phyloP scores from a whole-genome alignment of 2,329 filamentous ascomycete genomes.

The Tolypocladium tundrense region DNA sequence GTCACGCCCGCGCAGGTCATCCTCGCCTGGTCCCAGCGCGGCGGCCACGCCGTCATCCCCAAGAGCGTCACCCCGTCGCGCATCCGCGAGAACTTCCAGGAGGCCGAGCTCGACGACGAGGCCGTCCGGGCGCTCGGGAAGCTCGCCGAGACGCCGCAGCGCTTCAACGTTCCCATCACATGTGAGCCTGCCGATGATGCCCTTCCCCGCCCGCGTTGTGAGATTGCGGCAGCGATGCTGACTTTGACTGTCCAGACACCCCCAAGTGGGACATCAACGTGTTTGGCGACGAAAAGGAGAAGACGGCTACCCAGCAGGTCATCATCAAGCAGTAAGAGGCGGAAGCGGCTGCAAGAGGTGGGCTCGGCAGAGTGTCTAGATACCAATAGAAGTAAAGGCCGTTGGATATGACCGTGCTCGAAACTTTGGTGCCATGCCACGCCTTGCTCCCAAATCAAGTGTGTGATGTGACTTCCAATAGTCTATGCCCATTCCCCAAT shows the following conservation, averaged over 20 bases:
- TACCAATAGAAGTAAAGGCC: not conserved
- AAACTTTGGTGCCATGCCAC: too few species aligned
- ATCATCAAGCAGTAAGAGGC: constrained; percentile 17
- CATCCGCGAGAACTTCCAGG: constrained; percentile 60
- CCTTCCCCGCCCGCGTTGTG: not conserved
- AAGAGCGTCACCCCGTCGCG: constrained; percentile 60
- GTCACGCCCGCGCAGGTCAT: constrained; percentile 33
- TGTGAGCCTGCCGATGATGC: constrained; percentile 20
- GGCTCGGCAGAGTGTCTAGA: not conserved
- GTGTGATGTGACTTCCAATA: not conserved
- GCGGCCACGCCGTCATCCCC: constrained; percentile 62
- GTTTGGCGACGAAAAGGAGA: constrained; percentile 43
- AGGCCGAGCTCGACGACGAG: constrained; percentile 49
- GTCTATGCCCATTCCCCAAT: not conserved
- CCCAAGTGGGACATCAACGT: constrained; percentile 48
- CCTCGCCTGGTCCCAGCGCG: constrained; percentile 47
- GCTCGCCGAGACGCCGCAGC: constrained; percentile 42
- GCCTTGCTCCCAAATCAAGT: too few species aligned
- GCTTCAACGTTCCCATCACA: constrained; percentile 33
- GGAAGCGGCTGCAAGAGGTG: too few species aligned
- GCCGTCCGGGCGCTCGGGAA: constrained; percentile 51
- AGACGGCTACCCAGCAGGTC: constrained; percentile 36
- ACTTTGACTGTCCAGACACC: constrained; percentile 22
- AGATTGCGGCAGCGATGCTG: not conserved
- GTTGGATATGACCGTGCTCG: not conserved